Conservation (phyloP, 352 stramenopile genomes). For the Pythium guiyangense region DNA sequence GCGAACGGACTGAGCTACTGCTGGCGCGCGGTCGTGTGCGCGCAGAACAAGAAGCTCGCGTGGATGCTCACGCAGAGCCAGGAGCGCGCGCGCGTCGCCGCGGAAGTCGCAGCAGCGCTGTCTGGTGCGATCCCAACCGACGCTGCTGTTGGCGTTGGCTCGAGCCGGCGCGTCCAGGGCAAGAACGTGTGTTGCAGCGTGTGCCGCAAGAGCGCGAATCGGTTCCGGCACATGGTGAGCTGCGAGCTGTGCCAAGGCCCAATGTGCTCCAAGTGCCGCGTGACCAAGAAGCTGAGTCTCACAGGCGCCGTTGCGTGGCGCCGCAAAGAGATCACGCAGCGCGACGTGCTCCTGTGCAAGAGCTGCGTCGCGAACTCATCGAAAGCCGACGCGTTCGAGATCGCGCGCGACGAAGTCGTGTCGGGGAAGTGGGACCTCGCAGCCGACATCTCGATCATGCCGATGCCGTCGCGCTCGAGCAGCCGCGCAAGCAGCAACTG, state of each 20-base stretch:
- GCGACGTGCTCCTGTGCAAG: conserved; percentile 10
- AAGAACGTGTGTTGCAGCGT: conserved; percentile 10
- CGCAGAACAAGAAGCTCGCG: conserved; percentile 18
- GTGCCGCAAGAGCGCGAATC: conserved; percentile 9
- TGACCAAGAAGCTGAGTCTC: conserved; percentile 11
- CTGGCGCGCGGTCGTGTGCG: conserved; percentile 15
- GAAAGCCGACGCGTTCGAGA: conserved; percentile 3
- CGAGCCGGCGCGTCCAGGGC: conserved; percentile 17
- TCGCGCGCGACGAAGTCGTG: conserved; percentile 15
- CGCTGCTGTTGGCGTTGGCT: background rate
- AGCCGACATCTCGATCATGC: conserved; percentile 9
- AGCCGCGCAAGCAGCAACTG: conserved; percentile 8
- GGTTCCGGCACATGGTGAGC: conserved; percentile 5
- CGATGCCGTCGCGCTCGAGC: conserved; percentile 6
- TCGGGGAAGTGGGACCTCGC: conserved; percentile 12
- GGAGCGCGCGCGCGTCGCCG: background rate
- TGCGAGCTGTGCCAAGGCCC: conserved; percentile 9
- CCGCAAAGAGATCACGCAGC: conserved; percentile 9
- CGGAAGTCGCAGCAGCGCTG: background rate
- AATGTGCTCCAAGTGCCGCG: conserved; percentile 12
- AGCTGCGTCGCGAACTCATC: conserved; percentile 5
- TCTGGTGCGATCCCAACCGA: background rate
- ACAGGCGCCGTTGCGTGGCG: conserved; percentile 1
- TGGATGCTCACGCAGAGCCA: conserved; percentile 8
- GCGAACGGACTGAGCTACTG: conserved; percentile 14